Percentiles rank a stretch among this genome's conserved stretches.
Conservation (phyloP, 2,329 filamentous ascomycete species). For the Rutstroemia sp. region DNA sequence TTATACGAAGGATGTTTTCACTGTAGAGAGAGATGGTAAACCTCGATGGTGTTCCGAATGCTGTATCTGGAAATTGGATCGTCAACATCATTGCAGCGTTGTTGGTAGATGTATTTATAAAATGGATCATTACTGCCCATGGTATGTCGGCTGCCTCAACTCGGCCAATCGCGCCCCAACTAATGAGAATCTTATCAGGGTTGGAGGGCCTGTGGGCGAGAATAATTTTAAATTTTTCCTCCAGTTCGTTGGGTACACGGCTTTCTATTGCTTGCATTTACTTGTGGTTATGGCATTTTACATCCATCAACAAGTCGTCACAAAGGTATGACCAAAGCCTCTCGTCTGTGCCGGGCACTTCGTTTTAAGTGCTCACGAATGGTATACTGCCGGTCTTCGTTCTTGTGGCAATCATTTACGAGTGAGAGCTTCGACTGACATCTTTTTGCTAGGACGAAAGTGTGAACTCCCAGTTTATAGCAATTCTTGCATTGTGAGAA, state of each 20-base stretch:
- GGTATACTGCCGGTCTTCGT: too few relatives aligned
- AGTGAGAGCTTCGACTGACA: not conserved
- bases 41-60: constrained; percentile 83
- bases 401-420: not conserved
- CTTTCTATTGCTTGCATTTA: constrained; percentile 57
- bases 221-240: constrained; percentile 87
- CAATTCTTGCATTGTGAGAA: constrained; percentile 53
- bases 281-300: constrained; percentile 59
- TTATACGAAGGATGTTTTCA: constrained; percentile 75
- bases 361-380: too few relatives aligned
- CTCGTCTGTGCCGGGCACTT: not conserved
- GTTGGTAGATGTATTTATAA: constrained; percentile 30
- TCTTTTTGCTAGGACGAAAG: constrained; percentile 17
- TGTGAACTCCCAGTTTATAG: constrained; percentile 55
- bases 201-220: constrained; percentile 87
- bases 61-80: constrained; percentile 79
- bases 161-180: not conserved
- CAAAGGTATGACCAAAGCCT: constrained; percentile 14
- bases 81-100: constrained; percentile 80
- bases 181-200: constrained; percentile 40
- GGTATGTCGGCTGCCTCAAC: constrained; percentile 33
- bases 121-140: constrained; percentile 96
- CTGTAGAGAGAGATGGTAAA: constrained; percentile 75
- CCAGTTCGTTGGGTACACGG: constrained; percentile 73
- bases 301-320: constrained; percentile 39